Percentiles rank a stretch among this genome's conserved stretches.
Evolutionary conservation across 768 basidiomycete genomes (phyloP).

Genomic region (Cystofilobasidium bisporidii): DNA sequence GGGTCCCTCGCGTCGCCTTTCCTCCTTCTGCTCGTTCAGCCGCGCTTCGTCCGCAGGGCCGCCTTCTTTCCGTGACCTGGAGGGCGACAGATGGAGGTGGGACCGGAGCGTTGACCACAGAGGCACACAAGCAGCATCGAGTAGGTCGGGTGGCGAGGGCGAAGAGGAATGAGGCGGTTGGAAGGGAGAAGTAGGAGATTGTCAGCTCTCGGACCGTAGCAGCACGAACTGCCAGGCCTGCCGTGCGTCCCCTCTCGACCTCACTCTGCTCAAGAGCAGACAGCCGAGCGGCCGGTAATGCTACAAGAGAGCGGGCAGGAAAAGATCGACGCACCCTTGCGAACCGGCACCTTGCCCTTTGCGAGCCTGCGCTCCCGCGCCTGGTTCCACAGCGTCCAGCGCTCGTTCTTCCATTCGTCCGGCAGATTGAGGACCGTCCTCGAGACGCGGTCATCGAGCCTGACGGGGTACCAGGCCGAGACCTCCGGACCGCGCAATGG

Average conservation of each 20-base stretch:
- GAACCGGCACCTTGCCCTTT: conserved; percentile 16
- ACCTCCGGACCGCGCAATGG: conserved; percentile 11
- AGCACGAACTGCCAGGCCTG: too few species aligned
- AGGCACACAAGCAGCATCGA: too few species aligned
- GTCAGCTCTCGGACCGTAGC: too few species aligned
- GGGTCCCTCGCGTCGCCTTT: too few species aligned
- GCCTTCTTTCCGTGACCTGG: conserved; percentile 12
- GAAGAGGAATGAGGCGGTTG: not conserved
- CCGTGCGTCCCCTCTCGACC: too few species aligned
- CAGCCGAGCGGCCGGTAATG: too few species aligned
- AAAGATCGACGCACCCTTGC: conserved; percentile 16
- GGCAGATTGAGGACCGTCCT: conserved; percentile 6
- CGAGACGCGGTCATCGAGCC: conserved; percentile 13
- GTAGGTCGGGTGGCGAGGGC: not conserved
- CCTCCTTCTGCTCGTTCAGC: not conserved
- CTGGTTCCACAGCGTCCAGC: not conserved
- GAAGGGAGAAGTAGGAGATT: not conserved
- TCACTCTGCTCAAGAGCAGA: not conserved
- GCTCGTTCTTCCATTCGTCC: not conserved
- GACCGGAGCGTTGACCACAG: too few species aligned
- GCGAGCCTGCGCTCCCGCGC: not conserved
- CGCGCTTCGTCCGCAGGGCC: conserved; percentile 14
- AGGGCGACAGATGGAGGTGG: not conserved
- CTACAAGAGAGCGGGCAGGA: too few species aligned
- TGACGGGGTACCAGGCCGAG: conserved; percentile 16